Conservation (phyloP, 257 asterid species). For the Solanum chmielewskii region DNA sequence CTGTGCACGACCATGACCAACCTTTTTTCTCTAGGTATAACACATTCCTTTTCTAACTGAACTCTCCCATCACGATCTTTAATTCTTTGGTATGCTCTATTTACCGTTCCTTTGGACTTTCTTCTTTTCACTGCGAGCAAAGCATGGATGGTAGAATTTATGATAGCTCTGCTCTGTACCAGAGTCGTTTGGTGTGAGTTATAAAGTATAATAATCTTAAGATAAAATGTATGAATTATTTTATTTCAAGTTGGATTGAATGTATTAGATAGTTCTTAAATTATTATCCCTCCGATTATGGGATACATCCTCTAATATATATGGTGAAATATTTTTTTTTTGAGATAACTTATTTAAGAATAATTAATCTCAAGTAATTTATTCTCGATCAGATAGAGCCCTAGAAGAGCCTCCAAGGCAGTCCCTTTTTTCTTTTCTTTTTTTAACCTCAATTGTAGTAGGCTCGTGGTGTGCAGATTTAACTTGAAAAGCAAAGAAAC, state of each 20-base stretch:
- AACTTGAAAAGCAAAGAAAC: not conserved
- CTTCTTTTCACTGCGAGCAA: not conserved
- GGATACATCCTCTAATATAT: too few relatives aligned
- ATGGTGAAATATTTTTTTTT: too few relatives aligned
- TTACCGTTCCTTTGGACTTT: not conserved
- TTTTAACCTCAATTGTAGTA: not conserved
- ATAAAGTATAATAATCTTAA: too few relatives aligned
- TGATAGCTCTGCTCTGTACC: not conserved
- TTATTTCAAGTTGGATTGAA: too few relatives aligned
- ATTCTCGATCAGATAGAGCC: too few relatives aligned
- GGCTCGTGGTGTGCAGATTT: not conserved
- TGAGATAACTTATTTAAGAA: too few relatives aligned
- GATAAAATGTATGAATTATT: too few relatives aligned
- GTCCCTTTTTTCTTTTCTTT: not conserved
- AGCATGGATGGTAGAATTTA: not conserved
- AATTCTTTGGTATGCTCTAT: not conserved
- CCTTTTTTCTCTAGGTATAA: not conserved
- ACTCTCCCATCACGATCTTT: not conserved
- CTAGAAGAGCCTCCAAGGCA: not conserved
- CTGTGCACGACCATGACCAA: not conserved
- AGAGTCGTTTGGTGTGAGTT: too few relatives aligned
- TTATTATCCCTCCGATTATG: too few relatives aligned
- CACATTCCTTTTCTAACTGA: not conserved
- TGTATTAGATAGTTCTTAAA: too few relatives aligned
- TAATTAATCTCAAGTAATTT: too few relatives aligned